phyloP scores from a whole-genome alignment of 1,284 basidiomycete genomes.

The Ceratobasidium theobromae region DNA sequence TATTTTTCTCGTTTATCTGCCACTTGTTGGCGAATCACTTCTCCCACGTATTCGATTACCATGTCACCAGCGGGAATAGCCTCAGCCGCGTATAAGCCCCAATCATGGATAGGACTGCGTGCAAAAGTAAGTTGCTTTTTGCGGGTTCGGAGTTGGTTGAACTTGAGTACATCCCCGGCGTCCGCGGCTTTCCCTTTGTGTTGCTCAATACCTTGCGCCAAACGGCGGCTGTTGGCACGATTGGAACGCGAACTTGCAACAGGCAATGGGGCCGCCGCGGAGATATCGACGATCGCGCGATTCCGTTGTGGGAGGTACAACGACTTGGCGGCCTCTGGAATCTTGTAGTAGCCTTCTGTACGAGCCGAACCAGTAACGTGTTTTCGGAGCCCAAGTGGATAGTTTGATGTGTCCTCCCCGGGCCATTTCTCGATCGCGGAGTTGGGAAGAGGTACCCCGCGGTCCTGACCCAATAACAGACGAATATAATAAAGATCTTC shows the following conservation, averaged over 20 bases:
- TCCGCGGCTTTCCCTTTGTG: conserved; percentile 53
- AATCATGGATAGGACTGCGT: conserved; percentile 95
- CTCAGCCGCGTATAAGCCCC: conserved; percentile 96
- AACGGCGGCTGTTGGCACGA: conserved; percentile 90
- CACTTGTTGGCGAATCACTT: conserved; percentile 92
- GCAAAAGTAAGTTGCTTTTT: conserved; percentile 98
- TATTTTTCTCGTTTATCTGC: conserved; percentile 96
- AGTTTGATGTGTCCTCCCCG: conserved; percentile 24
- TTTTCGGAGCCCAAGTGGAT: conserved; percentile 51
- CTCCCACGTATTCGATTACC: conserved; percentile 99
- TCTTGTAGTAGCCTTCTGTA: conserved; percentile 94
- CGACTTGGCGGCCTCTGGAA: conserved; percentile 89
- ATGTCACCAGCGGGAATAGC: conserved; percentile 93
- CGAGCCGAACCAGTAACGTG: conserved; percentile 83
- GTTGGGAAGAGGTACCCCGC: conserved; percentile 30
- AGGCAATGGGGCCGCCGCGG: conserved; percentile 27
- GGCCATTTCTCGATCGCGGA: not conserved
- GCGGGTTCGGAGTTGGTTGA: conserved; percentile 96
- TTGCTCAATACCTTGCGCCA: conserved; percentile 93
- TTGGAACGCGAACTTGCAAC: conserved; percentile 79
- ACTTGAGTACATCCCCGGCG: conserved; percentile 71
- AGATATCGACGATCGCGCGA: conserved; percentile 48
- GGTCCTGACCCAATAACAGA: conserved; percentile 25
- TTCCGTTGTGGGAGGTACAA: conserved; percentile 70
- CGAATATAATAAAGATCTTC: conserved; percentile 82